Conservation (phyloP, 1,284 basidiomycete genomes). For the Apiotrichum gamsii region DNA sequence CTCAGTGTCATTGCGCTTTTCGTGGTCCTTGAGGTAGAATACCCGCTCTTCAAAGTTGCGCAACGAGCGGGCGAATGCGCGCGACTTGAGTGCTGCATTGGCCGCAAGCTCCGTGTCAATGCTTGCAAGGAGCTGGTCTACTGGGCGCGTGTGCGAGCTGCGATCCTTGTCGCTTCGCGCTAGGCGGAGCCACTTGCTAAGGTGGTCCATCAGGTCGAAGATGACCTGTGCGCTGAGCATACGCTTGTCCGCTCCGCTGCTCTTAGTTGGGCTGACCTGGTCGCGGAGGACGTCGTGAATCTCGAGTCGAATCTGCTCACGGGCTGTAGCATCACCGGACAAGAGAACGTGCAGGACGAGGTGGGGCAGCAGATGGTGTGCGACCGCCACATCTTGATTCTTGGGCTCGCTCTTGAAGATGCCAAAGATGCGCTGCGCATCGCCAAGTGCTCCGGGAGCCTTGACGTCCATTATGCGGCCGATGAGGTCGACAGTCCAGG, state of each 20-base stretch:
- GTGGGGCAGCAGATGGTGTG: conserved; percentile 85
- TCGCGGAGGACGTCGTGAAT: conserved; percentile 78
- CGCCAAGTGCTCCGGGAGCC: conserved; percentile 10
- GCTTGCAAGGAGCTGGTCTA: conserved; percentile 72
- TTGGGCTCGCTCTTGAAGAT: conserved; percentile 73
- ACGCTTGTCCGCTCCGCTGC: conserved; percentile 65
- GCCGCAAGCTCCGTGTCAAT: conserved; percentile 88
- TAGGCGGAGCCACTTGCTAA: conserved; percentile 77
- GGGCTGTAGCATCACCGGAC: conserved; percentile 61
- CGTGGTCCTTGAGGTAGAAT: conserved; percentile 50
- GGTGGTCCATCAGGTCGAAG: conserved; percentile 90
- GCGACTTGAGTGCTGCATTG: conserved; percentile 86
- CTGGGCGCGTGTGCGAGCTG: conserved; percentile 54
- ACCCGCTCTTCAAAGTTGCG: conserved; percentile 91
- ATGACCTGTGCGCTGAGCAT: conserved; percentile 85
- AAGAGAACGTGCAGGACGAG: conserved; percentile 81
- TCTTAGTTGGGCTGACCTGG: conserved; percentile 63
- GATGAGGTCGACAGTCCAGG: conserved; percentile 84
- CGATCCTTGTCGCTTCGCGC: conserved; percentile 49
- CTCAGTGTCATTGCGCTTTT: conserved; percentile 49
- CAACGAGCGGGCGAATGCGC: conserved; percentile 85
- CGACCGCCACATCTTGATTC: conserved; percentile 84
- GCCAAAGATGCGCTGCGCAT: conserved; percentile 59
- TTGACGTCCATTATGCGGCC: conserved; percentile 48
- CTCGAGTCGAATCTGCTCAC: conserved; percentile 65